A percentile compares a stretch with the other conserved stretches of the same genome.
Conservation (phyloP, 352 stramenopile species). For the Phytophthora tentaculata region DNA sequence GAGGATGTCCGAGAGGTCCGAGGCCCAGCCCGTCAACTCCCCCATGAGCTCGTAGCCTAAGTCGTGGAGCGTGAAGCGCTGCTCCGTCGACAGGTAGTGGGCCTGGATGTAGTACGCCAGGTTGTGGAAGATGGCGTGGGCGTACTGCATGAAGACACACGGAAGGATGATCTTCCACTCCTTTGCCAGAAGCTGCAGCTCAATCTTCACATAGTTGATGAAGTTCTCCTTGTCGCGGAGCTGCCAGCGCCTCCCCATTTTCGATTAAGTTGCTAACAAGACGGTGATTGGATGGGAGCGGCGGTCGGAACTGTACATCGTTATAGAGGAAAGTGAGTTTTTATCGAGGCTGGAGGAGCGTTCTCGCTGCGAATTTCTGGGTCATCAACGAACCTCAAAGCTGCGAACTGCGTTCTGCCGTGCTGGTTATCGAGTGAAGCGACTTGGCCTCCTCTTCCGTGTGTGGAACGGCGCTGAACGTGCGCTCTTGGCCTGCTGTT, state of each 20-base stretch:
- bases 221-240: constrained; percentile 65
- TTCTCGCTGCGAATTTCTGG: background rate
- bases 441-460: constrained; percentile 29
- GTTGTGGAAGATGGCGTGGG: constrained; percentile 88
- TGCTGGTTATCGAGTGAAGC: constrained; percentile 25
- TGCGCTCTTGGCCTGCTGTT: constrained; percentile 32
- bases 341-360: background rate
- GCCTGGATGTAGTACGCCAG: constrained; percentile 86
- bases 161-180: constrained; percentile 82
- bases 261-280: constrained; percentile 4
- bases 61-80: constrained; percentile 81
- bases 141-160: constrained; percentile 86
- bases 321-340: constrained; percentile 10
- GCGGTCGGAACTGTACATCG: constrained; percentile 17
- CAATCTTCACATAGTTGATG: constrained; percentile 67
- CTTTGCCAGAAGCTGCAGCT: constrained; percentile 59
- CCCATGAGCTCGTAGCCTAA: constrained; percentile 78
- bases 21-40: constrained; percentile 53
- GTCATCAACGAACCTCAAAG: constrained; percentile 15
- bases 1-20: constrained; percentile 73
- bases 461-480: constrained; percentile 32
- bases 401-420: constrained; percentile 7
- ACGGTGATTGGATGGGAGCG: background rate
- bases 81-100: constrained; percentile 61
- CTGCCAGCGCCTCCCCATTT: constrained; percentile 49